Evolutionary conservation across 352 stramenopile species (phyloP), one percentile per base, ranked within the genome.

Genomic region (Phytophthora pini): DNA sequence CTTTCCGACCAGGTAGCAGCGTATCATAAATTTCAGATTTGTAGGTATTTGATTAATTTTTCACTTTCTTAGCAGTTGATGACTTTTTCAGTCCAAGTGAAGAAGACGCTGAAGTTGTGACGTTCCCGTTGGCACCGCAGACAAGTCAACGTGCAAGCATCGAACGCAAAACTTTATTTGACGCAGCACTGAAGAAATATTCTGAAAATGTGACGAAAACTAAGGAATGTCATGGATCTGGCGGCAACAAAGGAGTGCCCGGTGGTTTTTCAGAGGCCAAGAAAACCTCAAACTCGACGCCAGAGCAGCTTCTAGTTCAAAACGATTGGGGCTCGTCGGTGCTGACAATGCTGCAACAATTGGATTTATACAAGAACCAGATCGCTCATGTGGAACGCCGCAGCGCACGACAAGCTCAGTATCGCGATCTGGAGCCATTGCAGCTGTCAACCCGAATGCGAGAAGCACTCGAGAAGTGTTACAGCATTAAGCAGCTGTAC

Each of bases 401-500:
- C 0, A 55, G 61, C 0, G 56, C 82, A 8, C 76, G 84, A 5
- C 26, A 63, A 40, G 88, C 87, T 11, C 55, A 79, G 45, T 87
- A 74, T 61, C 49, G 72, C 2, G 59, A 70, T 4, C 55, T 92
- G 2, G 27, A 65, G 1, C 56, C 74, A 15, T 56, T 93, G 13
- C 24, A 63, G 3, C 50, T 97, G 22, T 74, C 75, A 0, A 41
- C 58, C 11, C 55, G 47, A 45, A 68, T 96, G 15, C 54, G 56
- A 7, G 49, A 56, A 3, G 75, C 82, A 15, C 65, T 97, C 15
- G 38, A 69, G 0, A 70, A 74, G 22, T 66, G 65, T 51, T 87
- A 81, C 48, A 56, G 27, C 22, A 84, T 96, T 50, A 47, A 47
- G 20, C 76, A 85, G 51, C 77, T 99, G 32, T 99, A 98, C 59